Base-by-base conservation (phyloP, 208 protist genomes). In the Angomonas ambiguus region DNA sequence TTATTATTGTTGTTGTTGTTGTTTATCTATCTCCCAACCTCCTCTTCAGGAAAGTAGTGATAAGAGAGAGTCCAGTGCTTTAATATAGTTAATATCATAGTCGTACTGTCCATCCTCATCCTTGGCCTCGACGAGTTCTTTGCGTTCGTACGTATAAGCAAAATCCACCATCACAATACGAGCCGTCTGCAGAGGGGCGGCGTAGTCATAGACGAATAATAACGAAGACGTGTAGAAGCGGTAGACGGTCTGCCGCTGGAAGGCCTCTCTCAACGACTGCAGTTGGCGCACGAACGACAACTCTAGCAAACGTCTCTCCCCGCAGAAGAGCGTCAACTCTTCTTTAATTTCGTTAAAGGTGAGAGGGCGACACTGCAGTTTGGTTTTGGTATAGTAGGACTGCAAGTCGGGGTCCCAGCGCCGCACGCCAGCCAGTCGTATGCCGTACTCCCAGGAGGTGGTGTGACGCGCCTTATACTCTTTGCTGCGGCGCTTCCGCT, bases 101-200 rank as follows among this genome's bases (percentile, higher is more conserved):
- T 74, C 74, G 18, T 79, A 73, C 28, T 72, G 66, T 0, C 82
- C 86, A 48, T 91, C 85, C 2, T 74, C 65, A 51, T 95, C 89
- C 1, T 75, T 68, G 57, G 70, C 85, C 25, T 74, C 65, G 41
- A 65, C 45, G 49, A 95, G 74, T 60, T 95, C 89, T 33, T 67
- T 66, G 16, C 75, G 71, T 53, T 92, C 84, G 67, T 95, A 95
- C 1, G 89, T 91, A 74, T 87, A 95, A 11, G 89, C 89, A 63
- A 95, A 95, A 74, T 95, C 89, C 0, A 95, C 84, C 89, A 95
- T 95, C 34, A 87, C 83, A 32, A 95, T 65, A 0, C 89, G 89
- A 24, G 71, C 67, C n/a, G 84, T 92, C 27, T 71, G 20, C n/a
- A 85, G 33, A 22, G 89, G 82, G 13, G 71, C 58, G 24, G 76